Evolutionary conservation across 2,329 filamentous ascomycete genomes (phyloP), one percentile per base, ranked within the genome.

Genomic region (Botrytis hyacinthi): DNA sequence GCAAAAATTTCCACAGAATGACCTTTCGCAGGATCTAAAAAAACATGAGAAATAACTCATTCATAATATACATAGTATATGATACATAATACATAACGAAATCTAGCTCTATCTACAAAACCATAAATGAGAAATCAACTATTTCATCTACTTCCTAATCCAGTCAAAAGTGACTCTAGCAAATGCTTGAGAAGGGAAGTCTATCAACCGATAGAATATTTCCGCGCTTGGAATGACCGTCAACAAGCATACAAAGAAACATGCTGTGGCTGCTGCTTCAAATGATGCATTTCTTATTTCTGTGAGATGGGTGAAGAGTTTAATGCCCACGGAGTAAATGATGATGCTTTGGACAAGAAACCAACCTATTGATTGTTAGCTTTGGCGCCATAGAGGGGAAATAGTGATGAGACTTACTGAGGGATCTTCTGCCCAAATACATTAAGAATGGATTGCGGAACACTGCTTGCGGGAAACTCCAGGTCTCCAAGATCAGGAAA

Each of bases 241-340:
- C 22, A 67, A 20, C 9, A 75, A 32, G 48, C 70, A 75, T 12
- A 73, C 71, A 10, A 70, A 46, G 29, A 75, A 66, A 60, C 73
- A 73, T 48, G 40, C 71, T 3, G 61, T 69, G 26, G 60, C 35
- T 57, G 74, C 57, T 32, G 32, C 74, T 26, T 67, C 65, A 1
- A 67, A 67, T 4, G 65, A 54, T 40, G 46, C 46, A 12, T 67
- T 67, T 54, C 26, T 54, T 22, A 35, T 40, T 40, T 67, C 65
- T 4, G 65, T 67, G 32, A 67, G 65, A 40, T 74, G 67, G 40
- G 63, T 37, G 35, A 75, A 83, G 4, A 82, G 74, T 71, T 82
- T 83, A 76, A 85, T 83, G 65, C 84, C 83, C 16, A 80, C 80
- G 2, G 81, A 82, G 77, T 85, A 85, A 54, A 83, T 79, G 57